These are phyloP conservation scores for Fusarium pilosicola DNA, from an alignment of 2,329 filamentous ascomycete genomes.

Conservation along the genomic window DNA sequence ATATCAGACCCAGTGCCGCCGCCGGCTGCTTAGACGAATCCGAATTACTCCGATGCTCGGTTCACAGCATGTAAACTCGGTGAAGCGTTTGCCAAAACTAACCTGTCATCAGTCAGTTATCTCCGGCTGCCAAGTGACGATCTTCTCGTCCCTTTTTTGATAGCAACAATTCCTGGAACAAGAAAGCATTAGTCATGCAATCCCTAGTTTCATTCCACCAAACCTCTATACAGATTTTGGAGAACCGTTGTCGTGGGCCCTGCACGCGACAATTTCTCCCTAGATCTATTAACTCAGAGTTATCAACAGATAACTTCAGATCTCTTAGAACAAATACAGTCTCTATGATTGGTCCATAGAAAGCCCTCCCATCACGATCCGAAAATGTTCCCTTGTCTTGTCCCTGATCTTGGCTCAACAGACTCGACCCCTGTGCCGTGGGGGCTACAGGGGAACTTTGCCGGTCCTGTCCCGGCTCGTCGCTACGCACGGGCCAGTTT, in stretches of 20 bases:
- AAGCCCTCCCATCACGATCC: slow-evolving; percentile 14
- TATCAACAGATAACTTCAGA: slow-evolving; percentile 24
- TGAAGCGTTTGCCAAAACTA: slow-evolving; percentile 13
- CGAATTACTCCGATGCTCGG: slow-evolving; percentile 36
- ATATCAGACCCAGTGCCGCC: slow-evolving; percentile 3
- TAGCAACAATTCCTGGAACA: slow-evolving; percentile 17
- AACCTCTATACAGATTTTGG: not conserved
- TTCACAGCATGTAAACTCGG: slow-evolving; percentile 2
- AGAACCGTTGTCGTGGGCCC: not conserved
- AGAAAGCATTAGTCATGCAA: slow-evolving; percentile 32
- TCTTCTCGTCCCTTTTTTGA: slow-evolving; percentile 19
- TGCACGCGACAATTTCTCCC: slow-evolving; percentile 11
- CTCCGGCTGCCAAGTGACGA: slow-evolving; percentile 30
- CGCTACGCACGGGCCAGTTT: slow-evolving; percentile 39
- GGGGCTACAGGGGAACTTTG: slow-evolving; percentile 34
- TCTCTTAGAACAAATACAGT: slow-evolving; percentile 29
- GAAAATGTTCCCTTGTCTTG: slow-evolving; percentile 31
- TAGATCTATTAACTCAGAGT: slow-evolving; percentile 24
- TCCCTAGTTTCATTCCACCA: not conserved
- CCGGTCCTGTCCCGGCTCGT: slow-evolving; percentile 30
- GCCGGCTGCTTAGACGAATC: slow-evolving; percentile 5
- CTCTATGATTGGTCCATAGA: slow-evolving; percentile 35
- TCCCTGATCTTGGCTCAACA: slow-evolving; percentile 39
- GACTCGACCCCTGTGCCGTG: slow-evolving; percentile 28
- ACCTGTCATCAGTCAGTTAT: slow-evolving; percentile 37